Evolutionary conservation across 257 asterid species (phyloP).

Genomic region (Thymus quinquecostatus): DNA sequence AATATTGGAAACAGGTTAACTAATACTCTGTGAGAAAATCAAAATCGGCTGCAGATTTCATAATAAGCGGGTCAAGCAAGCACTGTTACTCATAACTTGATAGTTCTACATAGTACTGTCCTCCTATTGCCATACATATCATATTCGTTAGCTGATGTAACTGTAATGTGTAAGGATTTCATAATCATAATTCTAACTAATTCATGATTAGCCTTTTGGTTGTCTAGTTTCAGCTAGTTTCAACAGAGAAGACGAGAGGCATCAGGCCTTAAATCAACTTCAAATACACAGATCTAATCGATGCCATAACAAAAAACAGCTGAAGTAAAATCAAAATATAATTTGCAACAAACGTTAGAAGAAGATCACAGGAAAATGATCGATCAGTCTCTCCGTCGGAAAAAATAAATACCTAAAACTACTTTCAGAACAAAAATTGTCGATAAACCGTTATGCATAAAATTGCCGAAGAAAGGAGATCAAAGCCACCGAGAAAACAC

Average conservation of each 20-base stretch:
- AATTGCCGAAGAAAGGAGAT: background rate
- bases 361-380: background rate
- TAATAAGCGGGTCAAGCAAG: background rate
- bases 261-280: background rate
- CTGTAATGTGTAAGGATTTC: constrained; percentile 10
- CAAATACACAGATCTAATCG: background rate
- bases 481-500: constrained; percentile 7
- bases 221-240: constrained; percentile 5
- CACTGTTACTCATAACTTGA: background rate
- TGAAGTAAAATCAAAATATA: background rate
- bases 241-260: background rate
- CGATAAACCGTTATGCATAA: constrained; percentile 1
- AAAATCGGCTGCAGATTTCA: background rate
- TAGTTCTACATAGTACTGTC: background rate
- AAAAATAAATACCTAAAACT: background rate
- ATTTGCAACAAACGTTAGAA: background rate
- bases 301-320: background rate
- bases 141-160: background rate
- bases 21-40: no score
- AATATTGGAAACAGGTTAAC: no score
- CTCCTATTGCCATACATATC: background rate
- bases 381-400: constrained; percentile 8
- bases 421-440: background rate
- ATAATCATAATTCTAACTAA: background rate
- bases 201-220: constrained; percentile 1